These are phyloP conservation scores for Yamadazyma friedrichii DNA, from an alignment of 1,139 yeast species.

Conservation along the genomic window DNA sequence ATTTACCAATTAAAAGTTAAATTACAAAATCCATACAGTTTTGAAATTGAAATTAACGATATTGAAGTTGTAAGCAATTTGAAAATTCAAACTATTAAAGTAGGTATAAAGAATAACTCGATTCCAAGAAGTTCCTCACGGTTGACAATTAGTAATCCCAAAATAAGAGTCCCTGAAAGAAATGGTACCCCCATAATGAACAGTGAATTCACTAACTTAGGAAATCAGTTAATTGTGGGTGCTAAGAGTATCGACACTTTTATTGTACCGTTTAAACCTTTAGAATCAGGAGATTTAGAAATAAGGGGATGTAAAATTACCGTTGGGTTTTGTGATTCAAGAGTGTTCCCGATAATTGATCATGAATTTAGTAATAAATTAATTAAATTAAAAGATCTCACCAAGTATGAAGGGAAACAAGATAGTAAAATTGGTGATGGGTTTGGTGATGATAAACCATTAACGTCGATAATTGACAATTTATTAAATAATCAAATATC, in stretches of 20 bases:
- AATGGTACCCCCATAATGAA: slow-evolving; percentile 1
- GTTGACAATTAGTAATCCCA: slow-evolving; percentile 13
- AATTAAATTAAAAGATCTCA: slow-evolving; percentile 5
- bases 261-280: slow-evolving; percentile 35
- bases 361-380: slow-evolving; percentile 19
- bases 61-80: slow-evolving; percentile 40
- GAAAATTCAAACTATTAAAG: slow-evolving; percentile 28
- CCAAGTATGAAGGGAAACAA: neutral
- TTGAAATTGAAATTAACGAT: slow-evolving; percentile 64
- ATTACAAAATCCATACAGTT: slow-evolving; percentile 79
- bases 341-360: slow-evolving; percentile 30
- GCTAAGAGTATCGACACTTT: slow-evolving; percentile 33
- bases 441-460: slow-evolving; percentile 7
- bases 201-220: slow-evolving; percentile 1
- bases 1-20: slow-evolving; percentile 50
- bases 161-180: slow-evolving; percentile 7
- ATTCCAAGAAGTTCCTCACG: slow-evolving; percentile 6
- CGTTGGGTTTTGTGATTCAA: slow-evolving; percentile 29
- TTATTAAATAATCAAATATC: slow-evolving; percentile 19
- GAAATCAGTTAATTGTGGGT: slow-evolving; percentile 19
- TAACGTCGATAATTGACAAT: slow-evolving; percentile 22
- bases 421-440: slow-evolving; percentile 4
- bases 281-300: slow-evolving; percentile 27
- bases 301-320: slow-evolving; percentile 33
- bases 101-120: slow-evolving; percentile 7